Conservation (phyloP, 2,329 filamentous ascomycete genomes). For the Xylariaceae sp. region DNA sequence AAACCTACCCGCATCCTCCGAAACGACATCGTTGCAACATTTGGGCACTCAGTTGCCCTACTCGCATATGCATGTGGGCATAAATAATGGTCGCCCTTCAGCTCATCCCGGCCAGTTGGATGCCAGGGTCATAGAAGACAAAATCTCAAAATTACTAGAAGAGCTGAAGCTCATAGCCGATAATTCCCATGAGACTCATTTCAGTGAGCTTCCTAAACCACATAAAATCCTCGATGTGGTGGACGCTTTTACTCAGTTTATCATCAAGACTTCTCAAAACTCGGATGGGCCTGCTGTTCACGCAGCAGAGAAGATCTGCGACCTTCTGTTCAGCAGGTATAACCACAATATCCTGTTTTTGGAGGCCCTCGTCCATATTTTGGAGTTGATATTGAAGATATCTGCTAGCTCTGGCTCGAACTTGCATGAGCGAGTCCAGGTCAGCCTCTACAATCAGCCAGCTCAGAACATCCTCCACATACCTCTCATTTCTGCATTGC, state of each 20-base stretch:
- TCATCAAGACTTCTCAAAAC: conserved; percentile 59
- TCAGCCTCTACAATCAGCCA: conserved; percentile 54
- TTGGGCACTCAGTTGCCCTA: conserved; percentile 53
- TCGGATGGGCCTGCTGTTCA: conserved; percentile 58
- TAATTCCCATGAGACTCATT: conserved; percentile 56
- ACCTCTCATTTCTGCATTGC: conserved; percentile 53
- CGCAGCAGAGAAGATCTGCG: conserved; percentile 57
- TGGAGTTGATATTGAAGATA: conserved; percentile 59
- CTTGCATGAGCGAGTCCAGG: conserved; percentile 52
- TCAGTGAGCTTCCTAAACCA: conserved; percentile 53
- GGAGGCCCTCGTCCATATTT: conserved; percentile 59
- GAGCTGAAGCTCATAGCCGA: conserved; percentile 53
- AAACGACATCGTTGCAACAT: conserved; percentile 54
- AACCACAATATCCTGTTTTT: conserved; percentile 54
- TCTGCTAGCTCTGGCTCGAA: conserved; percentile 43
- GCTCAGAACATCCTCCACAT: conserved; percentile 54
- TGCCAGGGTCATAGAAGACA: conserved; percentile 48
- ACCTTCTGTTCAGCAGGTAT: conserved; percentile 49
- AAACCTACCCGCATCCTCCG: conserved; percentile 54
- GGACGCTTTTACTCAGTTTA: conserved; percentile 57
- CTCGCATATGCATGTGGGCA: conserved; percentile 46
- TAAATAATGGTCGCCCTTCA: conserved; percentile 50
- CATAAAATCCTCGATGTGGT: conserved; percentile 59
- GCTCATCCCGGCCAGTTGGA: conserved; percentile 46
- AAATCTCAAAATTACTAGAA: conserved; percentile 54